Percentiles rank a stretch among this genome's conserved stretches.
Conservation (phyloP, 495 filamentous ascomycete genomes). For the Penicillium cosmopolitanum region DNA sequence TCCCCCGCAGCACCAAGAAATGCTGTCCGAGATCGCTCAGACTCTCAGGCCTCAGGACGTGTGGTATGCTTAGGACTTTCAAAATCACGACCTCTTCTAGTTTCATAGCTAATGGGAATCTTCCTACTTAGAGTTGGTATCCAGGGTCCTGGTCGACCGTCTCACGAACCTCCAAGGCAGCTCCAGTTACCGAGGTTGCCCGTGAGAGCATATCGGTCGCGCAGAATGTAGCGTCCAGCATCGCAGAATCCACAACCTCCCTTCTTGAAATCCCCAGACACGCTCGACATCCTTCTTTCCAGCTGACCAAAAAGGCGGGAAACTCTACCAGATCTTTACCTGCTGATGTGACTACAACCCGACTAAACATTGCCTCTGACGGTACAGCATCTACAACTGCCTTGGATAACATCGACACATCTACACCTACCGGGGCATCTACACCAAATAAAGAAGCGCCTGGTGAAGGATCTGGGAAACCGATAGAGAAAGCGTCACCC, state of each 20-base stretch:
- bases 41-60: conserved; percentile 37
- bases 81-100: background rate
- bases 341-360: conserved; percentile 50
- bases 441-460: conserved; percentile 29
- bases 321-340: conserved; percentile 52
- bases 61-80: conserved; percentile 30
- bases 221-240: conserved; percentile 48
- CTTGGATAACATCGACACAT: conserved; percentile 30
- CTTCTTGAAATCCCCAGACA: conserved; percentile 33
- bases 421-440: conserved; percentile 20
- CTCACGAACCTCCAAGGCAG: conserved; percentile 64
- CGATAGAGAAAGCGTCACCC: conserved; percentile 24
- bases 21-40: conserved; percentile 36
- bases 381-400: conserved; percentile 42
- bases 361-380: conserved; percentile 54
- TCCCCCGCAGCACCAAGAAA: conserved; percentile 35
- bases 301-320: conserved; percentile 45
- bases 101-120: conserved; percentile 21
- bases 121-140: conserved; percentile 48
- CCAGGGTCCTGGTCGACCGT: conserved; percentile 64
- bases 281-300: conserved; percentile 39
- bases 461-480: conserved; percentile 17
- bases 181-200: conserved; percentile 73
- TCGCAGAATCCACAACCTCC: conserved; percentile 38
- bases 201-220: conserved; percentile 74